A percentile compares a stretch with the other conserved stretches of the same genome.
Conservation (phyloP, 2,329 filamentous ascomycete species). For the Aspergillus fischeri region DNA sequence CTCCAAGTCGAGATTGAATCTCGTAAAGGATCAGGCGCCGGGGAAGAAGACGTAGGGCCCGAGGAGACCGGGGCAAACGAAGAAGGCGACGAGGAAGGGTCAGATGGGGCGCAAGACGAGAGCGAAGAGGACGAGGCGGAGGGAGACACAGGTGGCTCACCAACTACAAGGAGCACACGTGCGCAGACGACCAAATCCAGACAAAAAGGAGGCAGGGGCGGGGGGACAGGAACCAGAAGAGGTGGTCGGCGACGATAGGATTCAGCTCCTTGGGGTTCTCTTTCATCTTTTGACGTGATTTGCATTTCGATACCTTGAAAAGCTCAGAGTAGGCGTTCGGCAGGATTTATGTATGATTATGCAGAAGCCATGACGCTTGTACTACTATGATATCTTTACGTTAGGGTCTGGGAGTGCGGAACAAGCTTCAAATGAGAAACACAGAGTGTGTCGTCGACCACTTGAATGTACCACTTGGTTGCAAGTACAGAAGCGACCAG, state of each 20-base stretch:
- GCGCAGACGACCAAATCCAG: slow-evolving; percentile 33
- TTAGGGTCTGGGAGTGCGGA: background rate
- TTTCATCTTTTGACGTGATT: slow-evolving; percentile 1
- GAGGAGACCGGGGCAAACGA: slow-evolving; percentile 37
- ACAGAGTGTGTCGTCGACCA: background rate
- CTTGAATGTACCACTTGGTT: background rate
- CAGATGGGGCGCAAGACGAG: slow-evolving; percentile 33
- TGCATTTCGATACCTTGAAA: slow-evolving; percentile 25
- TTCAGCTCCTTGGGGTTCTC: slow-evolving; percentile 4
- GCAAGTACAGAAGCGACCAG: background rate
- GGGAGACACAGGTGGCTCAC: slow-evolving; percentile 33
- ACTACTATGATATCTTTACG: background rate
- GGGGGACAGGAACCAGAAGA: slow-evolving; percentile 34
- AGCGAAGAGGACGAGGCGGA: slow-evolving; percentile 39
- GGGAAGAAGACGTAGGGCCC: slow-evolving; percentile 38
- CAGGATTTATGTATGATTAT: background rate
- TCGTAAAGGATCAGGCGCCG: slow-evolving; percentile 25
- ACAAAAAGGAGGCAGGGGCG: slow-evolving; percentile 35
- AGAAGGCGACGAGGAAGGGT: slow-evolving; percentile 36
- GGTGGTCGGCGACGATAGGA: slow-evolving; percentile 31
- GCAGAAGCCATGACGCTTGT: background rate
- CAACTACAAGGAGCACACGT: slow-evolving; percentile 31
- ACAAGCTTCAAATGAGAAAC: background rate
- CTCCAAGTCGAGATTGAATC: slow-evolving; percentile 38
- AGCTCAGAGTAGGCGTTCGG: slow-evolving; percentile 13